Evolutionary conservation across 257 asterid species (phyloP), one percentile per base, ranked within the genome.

Genomic region (Solanum habrochaites): DNA sequence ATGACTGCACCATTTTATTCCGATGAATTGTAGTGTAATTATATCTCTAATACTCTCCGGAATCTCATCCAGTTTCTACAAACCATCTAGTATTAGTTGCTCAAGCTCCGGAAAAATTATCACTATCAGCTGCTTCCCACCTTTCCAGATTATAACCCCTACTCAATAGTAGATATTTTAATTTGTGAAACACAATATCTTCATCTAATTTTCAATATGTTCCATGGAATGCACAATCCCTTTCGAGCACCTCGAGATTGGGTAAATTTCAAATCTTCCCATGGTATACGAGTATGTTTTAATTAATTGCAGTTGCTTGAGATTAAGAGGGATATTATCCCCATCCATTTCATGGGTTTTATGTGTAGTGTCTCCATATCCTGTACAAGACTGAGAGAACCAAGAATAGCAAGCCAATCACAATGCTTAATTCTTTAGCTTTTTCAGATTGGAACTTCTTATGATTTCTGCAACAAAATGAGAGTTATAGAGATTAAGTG

Each of bases 131-230:
- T 1, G 40, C 40, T 80, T 80, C 64, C 84, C 84, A 80, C 43
- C 39, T n/a, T 23, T n/a, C 7, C n/a, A 43, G 16, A 25, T 14
- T 0, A 12, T 2, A 11, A 1, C 7, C 7, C n/a, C 0, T 0
- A 35, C 2, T 10, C 39, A 42, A 16, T 10, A 2, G 16, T 43
- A 73, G 82, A 73, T 73, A 21, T 37, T 39, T 39, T 39, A 73
- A 23, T 39, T 12, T 74, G 27, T 3, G 35, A 40, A 74, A 74
- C 3, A 74, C 82, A 39, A 37, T 31, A 39, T 74, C 32, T 74
- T 74, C 82, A 40, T 39, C 25, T 23, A 74, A 5, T 21, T 1
- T 74, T 56, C 7, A 74, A 1, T 37, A 0, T 37, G n/a, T 56
- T 16, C n/a, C n/a, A 7, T 7, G 4, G 64, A 56, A 7, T 56